Percentiles rank a stretch among this genome's conserved stretches.
phyloP scores from a whole-genome alignment of 345 rosid genomes.

The Excoecaria cochinchinensis region DNA sequence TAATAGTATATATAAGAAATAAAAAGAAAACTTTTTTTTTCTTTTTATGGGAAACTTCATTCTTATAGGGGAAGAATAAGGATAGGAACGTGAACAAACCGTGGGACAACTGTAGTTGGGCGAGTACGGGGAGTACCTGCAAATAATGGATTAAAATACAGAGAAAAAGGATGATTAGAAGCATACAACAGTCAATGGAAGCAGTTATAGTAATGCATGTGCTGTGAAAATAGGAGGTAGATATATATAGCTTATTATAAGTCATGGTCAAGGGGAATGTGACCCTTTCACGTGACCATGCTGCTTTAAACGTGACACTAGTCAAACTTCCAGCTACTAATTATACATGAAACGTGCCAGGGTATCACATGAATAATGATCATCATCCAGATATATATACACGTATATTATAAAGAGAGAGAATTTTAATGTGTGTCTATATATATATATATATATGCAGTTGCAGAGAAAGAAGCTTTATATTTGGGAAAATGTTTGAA shows the following conservation, averaged over 20 bases:
- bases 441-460: too few species aligned
- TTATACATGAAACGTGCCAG: neutral
- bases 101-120: constrained; percentile 15
- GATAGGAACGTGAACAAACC: constrained; percentile 4
- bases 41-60: too few species aligned
- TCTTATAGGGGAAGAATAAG: too few species aligned
- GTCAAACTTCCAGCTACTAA: neutral
- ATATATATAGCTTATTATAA: too few species aligned
- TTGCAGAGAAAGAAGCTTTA: neutral
- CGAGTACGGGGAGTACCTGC: constrained; percentile 20
- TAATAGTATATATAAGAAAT: too few species aligned
- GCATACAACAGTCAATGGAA: neutral
- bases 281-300: constrained; percentile 4
- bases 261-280: neutral
- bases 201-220: neutral
- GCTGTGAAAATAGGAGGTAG: neutral
- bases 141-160: neutral
- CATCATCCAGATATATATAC: neutral
- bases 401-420: neutral
- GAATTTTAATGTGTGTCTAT: too few species aligned
- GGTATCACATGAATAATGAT: neutral
- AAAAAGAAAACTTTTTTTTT: too few species aligned
- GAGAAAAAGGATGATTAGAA: neutral
- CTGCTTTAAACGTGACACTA: neutral
- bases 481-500: neutral